Evolutionary conservation across 2,329 filamentous ascomycete species (phyloP).

Genomic region (Aureobasidium subglaciale): DNA sequence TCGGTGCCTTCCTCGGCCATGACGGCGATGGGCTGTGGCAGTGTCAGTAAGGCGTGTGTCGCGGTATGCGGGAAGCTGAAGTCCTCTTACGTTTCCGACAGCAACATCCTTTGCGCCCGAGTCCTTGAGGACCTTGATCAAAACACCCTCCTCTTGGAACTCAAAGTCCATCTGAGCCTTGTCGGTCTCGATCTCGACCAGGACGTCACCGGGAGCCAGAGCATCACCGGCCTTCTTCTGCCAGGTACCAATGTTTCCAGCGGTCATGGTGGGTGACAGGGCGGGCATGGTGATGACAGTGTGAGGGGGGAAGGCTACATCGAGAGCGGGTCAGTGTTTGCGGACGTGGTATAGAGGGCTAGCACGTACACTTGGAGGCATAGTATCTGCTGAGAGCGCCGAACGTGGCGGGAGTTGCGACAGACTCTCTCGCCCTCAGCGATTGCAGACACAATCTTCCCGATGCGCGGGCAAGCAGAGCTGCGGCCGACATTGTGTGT

Average conservation of each 20-base stretch:
- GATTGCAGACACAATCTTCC: constrained; percentile 34
- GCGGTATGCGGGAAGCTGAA: neutral
- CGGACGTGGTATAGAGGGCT: constrained; percentile 20
- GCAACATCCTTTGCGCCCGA: constrained; percentile 88
- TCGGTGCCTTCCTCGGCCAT: constrained; percentile 89
- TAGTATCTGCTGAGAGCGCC: constrained; percentile 59
- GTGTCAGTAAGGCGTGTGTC: neutral
- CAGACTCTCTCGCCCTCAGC: constrained; percentile 28
- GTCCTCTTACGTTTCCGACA: constrained; percentile 73
- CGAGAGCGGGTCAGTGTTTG: constrained; percentile 5
- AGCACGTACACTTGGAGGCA: constrained; percentile 58
- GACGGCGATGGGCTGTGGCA: constrained; percentile 78
- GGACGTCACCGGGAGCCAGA: constrained; percentile 83
- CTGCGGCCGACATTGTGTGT: constrained; percentile 47
- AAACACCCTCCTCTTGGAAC: constrained; percentile 94
- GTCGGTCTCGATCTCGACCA: constrained; percentile 91
- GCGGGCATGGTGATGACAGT: constrained; percentile 97
- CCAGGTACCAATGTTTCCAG: constrained; percentile 94
- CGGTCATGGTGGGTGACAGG: constrained; percentile 93
- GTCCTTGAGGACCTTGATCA: constrained; percentile 91
- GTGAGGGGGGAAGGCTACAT: constrained; percentile 85
- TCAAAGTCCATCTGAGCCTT: constrained; percentile 99
- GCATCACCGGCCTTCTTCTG: constrained; percentile 92
- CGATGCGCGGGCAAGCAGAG: constrained; percentile 39
- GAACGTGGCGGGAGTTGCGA: constrained; percentile 43